These are phyloP conservation scores for Botrytis medusae DNA, from an alignment of 2,329 filamentous ascomycete genomes.

Conservation along the genomic window DNA sequence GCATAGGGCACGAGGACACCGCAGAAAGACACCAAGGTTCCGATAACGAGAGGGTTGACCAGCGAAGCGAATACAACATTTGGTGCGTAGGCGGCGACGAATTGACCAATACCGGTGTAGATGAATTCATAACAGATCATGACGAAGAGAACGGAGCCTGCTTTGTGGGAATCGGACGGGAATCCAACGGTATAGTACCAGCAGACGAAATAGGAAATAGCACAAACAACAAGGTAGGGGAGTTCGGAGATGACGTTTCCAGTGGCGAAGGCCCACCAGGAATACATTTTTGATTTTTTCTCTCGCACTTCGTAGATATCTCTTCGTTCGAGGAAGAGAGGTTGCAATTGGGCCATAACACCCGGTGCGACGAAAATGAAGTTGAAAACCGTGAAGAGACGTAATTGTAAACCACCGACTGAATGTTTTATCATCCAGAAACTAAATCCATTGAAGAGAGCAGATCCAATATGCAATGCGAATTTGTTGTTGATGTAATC, in stretches of 20 bases:
- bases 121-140: constrained; percentile 44
- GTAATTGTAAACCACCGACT: constrained; percentile 52
- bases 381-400: constrained; percentile 61
- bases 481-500: constrained; percentile 54
- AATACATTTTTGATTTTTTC: constrained; percentile 62
- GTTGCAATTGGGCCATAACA: constrained; percentile 58
- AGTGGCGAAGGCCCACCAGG: constrained; percentile 58
- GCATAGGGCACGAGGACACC: constrained; percentile 71
- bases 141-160: constrained; percentile 54
- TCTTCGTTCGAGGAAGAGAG: constrained; percentile 56
- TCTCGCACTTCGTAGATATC: constrained; percentile 59
- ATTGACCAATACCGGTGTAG: constrained; percentile 61
- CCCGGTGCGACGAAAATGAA: constrained; percentile 63
- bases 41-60: constrained; percentile 56
- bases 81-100: constrained; percentile 62
- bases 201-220: constrained; percentile 48
- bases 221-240: constrained; percentile 47
- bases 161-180: constrained; percentile 44
- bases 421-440: constrained; percentile 60
- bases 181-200: constrained; percentile 62
- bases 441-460: constrained; percentile 60
- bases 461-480: constrained; percentile 53
- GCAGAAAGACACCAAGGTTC: constrained; percentile 67
- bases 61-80: constrained; percentile 60
- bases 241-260: constrained; percentile 51